Percentiles rank a stretch among this genome's conserved stretches.
Evolutionary conservation across 441 rosid genomes (phyloP).

Genomic region (Theobroma grandiflorum): DNA sequence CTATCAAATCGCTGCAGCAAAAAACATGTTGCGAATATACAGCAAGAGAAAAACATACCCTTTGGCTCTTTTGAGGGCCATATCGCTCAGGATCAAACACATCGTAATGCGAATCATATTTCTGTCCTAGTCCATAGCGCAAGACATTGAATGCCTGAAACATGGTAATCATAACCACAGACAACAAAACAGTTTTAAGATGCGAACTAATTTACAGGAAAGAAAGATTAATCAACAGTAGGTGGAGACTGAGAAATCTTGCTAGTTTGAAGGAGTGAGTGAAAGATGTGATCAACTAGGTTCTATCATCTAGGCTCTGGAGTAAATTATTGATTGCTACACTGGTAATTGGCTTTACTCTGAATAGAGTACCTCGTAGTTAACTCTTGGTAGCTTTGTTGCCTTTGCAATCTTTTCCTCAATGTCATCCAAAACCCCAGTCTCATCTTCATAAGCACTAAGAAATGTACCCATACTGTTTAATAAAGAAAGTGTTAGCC

Average conservation of each 20-base stretch:
- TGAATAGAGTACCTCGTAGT: constrained; percentile 56
- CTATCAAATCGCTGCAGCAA: too few species aligned
- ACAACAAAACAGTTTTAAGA: too few species aligned
- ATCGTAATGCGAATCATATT: constrained; percentile 64
- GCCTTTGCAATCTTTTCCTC: constrained; percentile 74
- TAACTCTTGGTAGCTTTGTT: constrained; percentile 55
- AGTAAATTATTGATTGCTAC: too few species aligned
- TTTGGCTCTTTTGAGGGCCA: constrained; percentile 62
- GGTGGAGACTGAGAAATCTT: too few species aligned
- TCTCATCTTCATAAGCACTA: constrained; percentile 52
- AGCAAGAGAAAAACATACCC: constrained; percentile 41
- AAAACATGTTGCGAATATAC: neutral
- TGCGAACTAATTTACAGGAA: neutral
- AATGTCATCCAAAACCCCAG: constrained; percentile 56
- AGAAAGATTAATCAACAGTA: too few species aligned
- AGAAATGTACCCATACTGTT: constrained; percentile 33
- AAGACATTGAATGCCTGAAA: constrained; percentile 75
- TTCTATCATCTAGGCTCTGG: too few species aligned
- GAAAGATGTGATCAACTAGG: too few species aligned
- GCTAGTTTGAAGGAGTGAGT: too few species aligned
- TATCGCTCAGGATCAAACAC: constrained; percentile 60
- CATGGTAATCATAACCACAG: constrained; percentile 29
- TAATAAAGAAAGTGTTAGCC: neutral
- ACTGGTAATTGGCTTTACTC: too few species aligned
- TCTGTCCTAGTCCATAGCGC: constrained; percentile 67